Percentiles rank a stretch among this genome's conserved stretches.
phyloP scores from a whole-genome alignment of 2,329 filamentous ascomycete genomes.

The Venturia nashicola region DNA sequence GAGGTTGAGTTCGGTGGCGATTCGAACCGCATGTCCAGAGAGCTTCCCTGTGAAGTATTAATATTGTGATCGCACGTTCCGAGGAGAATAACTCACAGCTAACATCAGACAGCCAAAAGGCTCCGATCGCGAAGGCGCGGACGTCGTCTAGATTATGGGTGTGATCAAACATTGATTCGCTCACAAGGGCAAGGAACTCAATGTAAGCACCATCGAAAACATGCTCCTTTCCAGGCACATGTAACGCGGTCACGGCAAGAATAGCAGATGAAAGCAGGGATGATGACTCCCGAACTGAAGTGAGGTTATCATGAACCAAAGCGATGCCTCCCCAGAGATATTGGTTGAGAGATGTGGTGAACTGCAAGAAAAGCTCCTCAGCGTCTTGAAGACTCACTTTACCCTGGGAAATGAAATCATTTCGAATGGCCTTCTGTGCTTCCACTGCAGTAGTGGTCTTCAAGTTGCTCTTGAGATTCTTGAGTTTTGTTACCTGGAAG shows the following conservation, averaged over 20 bases:
- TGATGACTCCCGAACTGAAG: slow-evolving; percentile 19
- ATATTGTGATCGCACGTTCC: background rate
- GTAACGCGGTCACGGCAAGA: slow-evolving; percentile 11
- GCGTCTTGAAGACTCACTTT: slow-evolving; percentile 35
- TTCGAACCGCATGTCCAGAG: slow-evolving; percentile 20
- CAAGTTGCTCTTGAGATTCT: slow-evolving; percentile 27
- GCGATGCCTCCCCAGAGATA: slow-evolving; percentile 41
- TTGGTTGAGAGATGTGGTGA: slow-evolving; percentile 38
- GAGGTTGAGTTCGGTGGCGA: slow-evolving; percentile 26
- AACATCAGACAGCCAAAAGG: slow-evolving; percentile 25
- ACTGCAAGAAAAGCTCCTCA: slow-evolving; percentile 38
- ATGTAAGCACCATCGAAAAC: slow-evolving; percentile 11
- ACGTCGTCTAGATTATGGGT: slow-evolving; percentile 18
- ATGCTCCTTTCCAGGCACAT: slow-evolving; percentile 11
- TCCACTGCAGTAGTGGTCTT: slow-evolving; percentile 18
- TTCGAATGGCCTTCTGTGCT: slow-evolving; percentile 15
- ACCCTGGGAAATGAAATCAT: slow-evolving; percentile 40
- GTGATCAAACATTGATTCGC: slow-evolving; percentile 11
- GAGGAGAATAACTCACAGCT: slow-evolving; percentile 13
- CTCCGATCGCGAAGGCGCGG: slow-evolving; percentile 24
- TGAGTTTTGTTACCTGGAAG: slow-evolving; percentile 41
- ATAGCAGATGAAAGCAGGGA: slow-evolving; percentile 10
- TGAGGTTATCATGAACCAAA: slow-evolving; percentile 37
- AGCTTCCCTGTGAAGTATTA: slow-evolving; percentile 2
- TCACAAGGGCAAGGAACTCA: slow-evolving; percentile 11